These are phyloP conservation scores for Picea glauca DNA, from an alignment of 75 land plant genomes.

Conservation along the genomic window DNA sequence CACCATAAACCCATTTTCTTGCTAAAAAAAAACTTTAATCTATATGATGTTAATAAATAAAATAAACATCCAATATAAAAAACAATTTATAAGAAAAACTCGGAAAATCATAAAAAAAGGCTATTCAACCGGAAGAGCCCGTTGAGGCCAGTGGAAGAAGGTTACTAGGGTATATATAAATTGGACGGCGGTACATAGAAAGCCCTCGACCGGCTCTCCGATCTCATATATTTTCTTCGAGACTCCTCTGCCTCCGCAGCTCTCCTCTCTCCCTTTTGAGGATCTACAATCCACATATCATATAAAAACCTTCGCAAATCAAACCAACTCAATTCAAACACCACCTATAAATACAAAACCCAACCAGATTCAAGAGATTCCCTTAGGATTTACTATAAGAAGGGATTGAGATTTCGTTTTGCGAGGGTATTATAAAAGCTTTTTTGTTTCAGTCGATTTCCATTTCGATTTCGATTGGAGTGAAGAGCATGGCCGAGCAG, in stretches of 20 bases:
- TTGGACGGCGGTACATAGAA: not conserved
- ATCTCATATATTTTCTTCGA: not conserved
- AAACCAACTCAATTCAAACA: not conserved
- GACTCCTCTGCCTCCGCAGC: not conserved
- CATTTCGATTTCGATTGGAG: too few species aligned
- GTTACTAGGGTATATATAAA: not conserved
- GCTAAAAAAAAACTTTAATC: too few species aligned
- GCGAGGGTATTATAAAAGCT: not conserved
- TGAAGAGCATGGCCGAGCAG: conserved; percentile 13
- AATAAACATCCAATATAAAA: too few species aligned
- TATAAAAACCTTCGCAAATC: conserved; percentile 2
- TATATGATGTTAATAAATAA: too few species aligned
- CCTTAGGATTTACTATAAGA: not conserved
- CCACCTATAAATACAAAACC: conserved; percentile 4
- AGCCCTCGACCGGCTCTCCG: not conserved
- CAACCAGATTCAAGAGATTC: not conserved
- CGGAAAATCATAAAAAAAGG: too few species aligned
- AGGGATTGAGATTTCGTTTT: not conserved
- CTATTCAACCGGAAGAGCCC: not conserved
- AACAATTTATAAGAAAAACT: too few species aligned
- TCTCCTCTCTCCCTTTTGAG: too few species aligned
- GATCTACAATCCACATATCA: not conserved
- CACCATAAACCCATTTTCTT: too few species aligned
- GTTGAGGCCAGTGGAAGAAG: not conserved
- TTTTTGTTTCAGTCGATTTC: not conserved